Conservation (phyloP, 768 basidiomycete species). For the Flagelloscypha sp. region DNA sequence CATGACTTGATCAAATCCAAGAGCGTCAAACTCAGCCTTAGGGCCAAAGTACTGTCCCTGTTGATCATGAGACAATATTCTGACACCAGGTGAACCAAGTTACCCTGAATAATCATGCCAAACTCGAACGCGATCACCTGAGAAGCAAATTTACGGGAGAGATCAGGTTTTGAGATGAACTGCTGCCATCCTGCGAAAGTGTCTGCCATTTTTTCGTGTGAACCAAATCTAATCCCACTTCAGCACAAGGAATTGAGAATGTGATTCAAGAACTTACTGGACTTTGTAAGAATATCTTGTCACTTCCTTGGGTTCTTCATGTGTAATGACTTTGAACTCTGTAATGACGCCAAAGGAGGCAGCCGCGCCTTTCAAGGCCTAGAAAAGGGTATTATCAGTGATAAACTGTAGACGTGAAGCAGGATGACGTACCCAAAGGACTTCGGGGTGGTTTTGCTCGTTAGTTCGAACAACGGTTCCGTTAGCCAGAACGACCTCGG, state of each 20-base stretch:
- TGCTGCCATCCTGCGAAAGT: constrained; percentile 9
- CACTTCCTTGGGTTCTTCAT: constrained; percentile 14
- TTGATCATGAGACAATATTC: no score
- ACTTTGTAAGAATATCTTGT: constrained; percentile 8
- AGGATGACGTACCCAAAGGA: constrained; percentile 14
- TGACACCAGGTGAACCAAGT: no score
- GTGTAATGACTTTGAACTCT: constrained; percentile 17
- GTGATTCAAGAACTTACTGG: constrained; percentile 5
- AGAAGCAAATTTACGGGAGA: constrained; percentile 12
- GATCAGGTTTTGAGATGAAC: constrained; percentile 10
- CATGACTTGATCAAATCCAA: no score
- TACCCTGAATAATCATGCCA: constrained; percentile 14
- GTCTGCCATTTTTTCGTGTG: constrained; percentile 1
- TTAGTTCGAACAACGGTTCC: constrained; percentile 14
- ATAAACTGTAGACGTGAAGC: neutral
- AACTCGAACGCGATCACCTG: constrained; percentile 9
- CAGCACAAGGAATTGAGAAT: neutral
- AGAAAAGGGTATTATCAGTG: neutral
- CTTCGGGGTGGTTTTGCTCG: constrained; percentile 16
- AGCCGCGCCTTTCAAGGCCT: constrained; percentile 22
- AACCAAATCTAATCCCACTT: constrained; percentile 10
- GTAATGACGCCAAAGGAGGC: constrained; percentile 24
- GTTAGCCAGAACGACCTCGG: constrained; percentile 17
- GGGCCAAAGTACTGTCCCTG: constrained; percentile 12
- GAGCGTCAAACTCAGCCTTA: constrained; percentile 10